Conservation (phyloP, 1,284 basidiomycete species). For the Amylostereum areolatum region DNA sequence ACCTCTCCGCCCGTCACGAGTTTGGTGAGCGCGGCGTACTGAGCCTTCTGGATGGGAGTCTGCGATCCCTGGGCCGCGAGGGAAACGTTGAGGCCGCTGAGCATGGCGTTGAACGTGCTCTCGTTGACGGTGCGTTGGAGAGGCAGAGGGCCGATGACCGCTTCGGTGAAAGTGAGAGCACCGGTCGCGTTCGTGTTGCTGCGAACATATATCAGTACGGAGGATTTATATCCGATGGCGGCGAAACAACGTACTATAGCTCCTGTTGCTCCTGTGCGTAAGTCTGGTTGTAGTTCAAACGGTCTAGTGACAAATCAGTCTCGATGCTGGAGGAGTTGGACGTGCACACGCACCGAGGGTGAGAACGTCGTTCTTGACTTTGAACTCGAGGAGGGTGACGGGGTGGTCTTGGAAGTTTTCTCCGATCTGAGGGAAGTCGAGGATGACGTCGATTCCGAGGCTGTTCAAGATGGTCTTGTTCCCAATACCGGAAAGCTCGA, state of each 20-base stretch:
- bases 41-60: constrained; percentile 9
- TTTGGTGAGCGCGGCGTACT: constrained; percentile 9
- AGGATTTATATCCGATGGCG: background rate
- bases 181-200: constrained; percentile 6
- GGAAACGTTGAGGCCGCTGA: constrained; percentile 4
- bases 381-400: constrained; percentile 13
- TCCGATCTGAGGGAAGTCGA: too few relatives aligned
- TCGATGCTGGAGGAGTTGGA: background rate
- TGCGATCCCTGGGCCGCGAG: constrained; percentile 2
- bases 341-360: constrained; percentile 9
- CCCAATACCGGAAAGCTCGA: too few relatives aligned
- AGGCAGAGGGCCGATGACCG: constrained; percentile 6
- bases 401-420: too few relatives aligned
- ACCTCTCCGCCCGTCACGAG: constrained; percentile 9
- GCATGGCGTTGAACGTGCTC: constrained; percentile 7
- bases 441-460: too few relatives aligned
- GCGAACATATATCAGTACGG: background rate
- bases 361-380: constrained; percentile 6
- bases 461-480: too few relatives aligned
- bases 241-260: constrained; percentile 4
- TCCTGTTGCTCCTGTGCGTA: constrained; percentile 7
- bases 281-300: constrained; percentile 6
- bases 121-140: constrained; percentile 7
- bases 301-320: background rate
- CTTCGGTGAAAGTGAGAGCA: constrained; percentile 9